phyloP scores from a whole-genome alignment of 257 asterid genomes.

The Solanum tarapatanum region DNA sequence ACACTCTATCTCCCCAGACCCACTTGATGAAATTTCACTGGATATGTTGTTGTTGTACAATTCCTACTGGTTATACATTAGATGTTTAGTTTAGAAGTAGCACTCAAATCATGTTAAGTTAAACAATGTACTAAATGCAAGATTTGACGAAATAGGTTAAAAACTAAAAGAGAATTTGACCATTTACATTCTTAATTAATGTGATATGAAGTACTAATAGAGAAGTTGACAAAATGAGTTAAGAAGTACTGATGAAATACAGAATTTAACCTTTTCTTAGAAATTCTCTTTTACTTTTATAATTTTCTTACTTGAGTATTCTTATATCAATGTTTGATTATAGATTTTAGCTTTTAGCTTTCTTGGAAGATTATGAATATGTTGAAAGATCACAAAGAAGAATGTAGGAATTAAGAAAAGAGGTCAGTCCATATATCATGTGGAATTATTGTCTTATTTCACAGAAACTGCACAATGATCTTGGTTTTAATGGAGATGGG shows the following conservation, averaged over 20 bases:
- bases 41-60: too few relatives aligned
- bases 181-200: background rate
- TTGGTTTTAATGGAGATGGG: background rate
- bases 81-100: background rate
- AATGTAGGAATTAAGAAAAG: background rate
- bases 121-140: background rate
- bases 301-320: background rate
- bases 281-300: background rate
- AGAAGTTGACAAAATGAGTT: background rate
- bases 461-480: background rate
- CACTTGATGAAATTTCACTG: too few relatives aligned
- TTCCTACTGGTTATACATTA: too few relatives aligned
- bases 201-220: background rate
- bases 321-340: background rate
- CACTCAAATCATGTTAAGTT: background rate
- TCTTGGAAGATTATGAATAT: background rate
- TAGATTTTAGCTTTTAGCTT: background rate
- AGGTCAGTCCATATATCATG: background rate
- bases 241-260: too few relatives aligned
- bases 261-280: too few relatives aligned
- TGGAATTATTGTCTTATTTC: background rate
- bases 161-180: background rate
- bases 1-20: too few relatives aligned
- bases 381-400: background rate
- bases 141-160: background rate